Conservation (phyloP, 2,329 filamentous ascomycete species). For the Aspergillus neoniger region DNA sequence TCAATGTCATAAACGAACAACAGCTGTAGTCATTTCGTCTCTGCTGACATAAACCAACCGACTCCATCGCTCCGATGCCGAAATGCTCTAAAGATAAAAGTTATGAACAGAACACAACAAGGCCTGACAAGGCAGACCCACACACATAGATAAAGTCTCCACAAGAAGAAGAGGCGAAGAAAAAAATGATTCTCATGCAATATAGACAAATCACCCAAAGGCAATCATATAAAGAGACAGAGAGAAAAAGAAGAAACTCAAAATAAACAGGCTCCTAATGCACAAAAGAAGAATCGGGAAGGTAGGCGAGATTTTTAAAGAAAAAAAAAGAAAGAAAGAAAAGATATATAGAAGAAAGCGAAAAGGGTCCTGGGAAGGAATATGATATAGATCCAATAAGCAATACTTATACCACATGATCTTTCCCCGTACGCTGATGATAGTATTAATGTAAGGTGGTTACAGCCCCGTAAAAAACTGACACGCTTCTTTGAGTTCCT, state of each 20-base stretch:
- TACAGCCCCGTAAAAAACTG: constrained; percentile 67
- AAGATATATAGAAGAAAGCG: neutral
- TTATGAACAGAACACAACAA: neutral
- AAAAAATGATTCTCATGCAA: neutral
- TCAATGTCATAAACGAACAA: neutral
- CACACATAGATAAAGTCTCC: neutral
- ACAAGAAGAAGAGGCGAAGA: neutral
- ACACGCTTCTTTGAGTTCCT: constrained; percentile 74
- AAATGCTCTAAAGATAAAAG: neutral
- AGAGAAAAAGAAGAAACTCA: too few species aligned
- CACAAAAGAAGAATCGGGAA: neutral
- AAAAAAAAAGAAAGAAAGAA: too few species aligned
- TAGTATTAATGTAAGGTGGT: neutral
- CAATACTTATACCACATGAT: neutral
- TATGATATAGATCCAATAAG: neutral
- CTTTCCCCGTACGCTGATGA: neutral
- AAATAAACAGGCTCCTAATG: neutral
- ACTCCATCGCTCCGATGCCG: constrained; percentile 13
- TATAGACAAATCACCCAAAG: neutral
- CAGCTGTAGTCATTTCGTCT: constrained; percentile 6
- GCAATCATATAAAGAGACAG: too few species aligned
- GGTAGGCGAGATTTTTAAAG: too few species aligned
- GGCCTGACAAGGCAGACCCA: neutral
- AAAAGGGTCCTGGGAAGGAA: neutral
- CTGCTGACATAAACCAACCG: constrained; percentile 3